phyloP scores from a whole-genome alignment of 2,329 filamentous ascomycete species.

The Claviceps pazoutovae region DNA sequence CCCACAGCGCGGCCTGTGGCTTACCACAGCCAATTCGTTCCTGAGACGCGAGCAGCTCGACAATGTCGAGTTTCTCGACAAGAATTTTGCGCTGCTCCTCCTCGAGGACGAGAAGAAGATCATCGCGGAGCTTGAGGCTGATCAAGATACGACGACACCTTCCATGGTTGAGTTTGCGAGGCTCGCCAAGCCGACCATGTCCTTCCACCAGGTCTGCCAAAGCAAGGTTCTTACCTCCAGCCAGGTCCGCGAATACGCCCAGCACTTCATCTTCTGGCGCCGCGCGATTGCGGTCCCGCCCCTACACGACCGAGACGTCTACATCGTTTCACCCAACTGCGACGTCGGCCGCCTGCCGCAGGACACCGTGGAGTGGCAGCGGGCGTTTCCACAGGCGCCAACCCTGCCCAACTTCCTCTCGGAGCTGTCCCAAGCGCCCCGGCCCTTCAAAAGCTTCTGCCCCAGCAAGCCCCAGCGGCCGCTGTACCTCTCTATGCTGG shows the following conservation, averaged over 20 bases:
- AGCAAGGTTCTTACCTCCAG: slow-evolving; percentile 59
- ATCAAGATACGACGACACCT: slow-evolving; percentile 60
- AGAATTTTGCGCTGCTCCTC: slow-evolving; percentile 75
- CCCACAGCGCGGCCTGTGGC: slow-evolving; percentile 58
- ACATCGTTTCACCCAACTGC: slow-evolving; percentile 83
- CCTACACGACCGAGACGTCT: slow-evolving; percentile 76
- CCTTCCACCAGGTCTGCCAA: slow-evolving; percentile 57
- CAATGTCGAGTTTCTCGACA: slow-evolving; percentile 58
- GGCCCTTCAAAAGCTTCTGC: slow-evolving; percentile 70
- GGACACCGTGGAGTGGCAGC: slow-evolving; percentile 59
- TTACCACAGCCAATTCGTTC: slow-evolving; percentile 74
- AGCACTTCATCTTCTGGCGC: slow-evolving; percentile 92
- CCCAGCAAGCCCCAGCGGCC: slow-evolving; percentile 79
- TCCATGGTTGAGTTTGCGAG: slow-evolving; percentile 73
- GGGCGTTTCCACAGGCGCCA: slow-evolving; percentile 70
- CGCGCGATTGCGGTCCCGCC: slow-evolving; percentile 84
- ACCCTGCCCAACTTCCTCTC: slow-evolving; percentile 78
- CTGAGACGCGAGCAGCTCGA: slow-evolving; percentile 53
- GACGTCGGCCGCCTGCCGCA: slow-evolving; percentile 57
- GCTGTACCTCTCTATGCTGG: slow-evolving; percentile 79
- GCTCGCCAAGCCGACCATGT: slow-evolving; percentile 54
- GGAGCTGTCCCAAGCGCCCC: slow-evolving; percentile 63
- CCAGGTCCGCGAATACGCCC: slow-evolving; percentile 76
- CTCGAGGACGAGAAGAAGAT: slow-evolving; percentile 69
- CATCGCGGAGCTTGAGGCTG: slow-evolving; percentile 59